Conservation (phyloP, 805 yeast species). For the Metschnikowia peoriensis region DNA sequence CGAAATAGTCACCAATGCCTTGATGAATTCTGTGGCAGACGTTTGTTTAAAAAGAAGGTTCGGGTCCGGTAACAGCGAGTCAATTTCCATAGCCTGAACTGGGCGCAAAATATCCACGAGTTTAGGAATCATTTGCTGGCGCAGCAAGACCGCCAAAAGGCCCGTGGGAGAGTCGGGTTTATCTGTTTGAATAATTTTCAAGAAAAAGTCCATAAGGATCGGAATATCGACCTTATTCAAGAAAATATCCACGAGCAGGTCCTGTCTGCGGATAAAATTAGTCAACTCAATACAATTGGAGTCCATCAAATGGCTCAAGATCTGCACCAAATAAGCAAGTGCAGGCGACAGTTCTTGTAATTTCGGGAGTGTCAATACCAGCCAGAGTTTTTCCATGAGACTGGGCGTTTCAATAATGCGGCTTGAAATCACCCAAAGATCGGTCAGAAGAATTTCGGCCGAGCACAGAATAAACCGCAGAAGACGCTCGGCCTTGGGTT, state of each 20-base stretch:
- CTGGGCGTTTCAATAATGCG: slow-evolving; percentile 42
- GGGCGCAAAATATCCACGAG: slow-evolving; percentile 72
- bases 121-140: slow-evolving; percentile 70
- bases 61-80: slow-evolving; percentile 26
- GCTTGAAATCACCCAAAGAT: slow-evolving; percentile 43
- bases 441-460: slow-evolving; percentile 40
- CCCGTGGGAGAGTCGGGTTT: slow-evolving; percentile 89
- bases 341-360: slow-evolving; percentile 38
- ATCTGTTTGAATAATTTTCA: slow-evolving; percentile 89
- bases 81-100: slow-evolving; percentile 38
- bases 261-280: slow-evolving; percentile 67
- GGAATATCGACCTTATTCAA: slow-evolving; percentile 88
- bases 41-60: slow-evolving; percentile 59
- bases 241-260: slow-evolving; percentile 73
- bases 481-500: slow-evolving; percentile 31
- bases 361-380: slow-evolving; percentile 30
- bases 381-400: slow-evolving; percentile 43
- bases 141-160: slow-evolving; percentile 69
- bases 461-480: slow-evolving; percentile 39
- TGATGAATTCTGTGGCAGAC: slow-evolving; percentile 92
- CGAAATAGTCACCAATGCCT: slow-evolving; percentile 90
- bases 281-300: slow-evolving; percentile 56
- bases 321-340: slow-evolving; percentile 48
- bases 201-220: slow-evolving; percentile 86
- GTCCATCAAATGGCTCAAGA: slow-evolving; percentile 83